Evolutionary conservation across 257 asterid species (phyloP).

Genomic region (Nicotiana paniculata): DNA sequence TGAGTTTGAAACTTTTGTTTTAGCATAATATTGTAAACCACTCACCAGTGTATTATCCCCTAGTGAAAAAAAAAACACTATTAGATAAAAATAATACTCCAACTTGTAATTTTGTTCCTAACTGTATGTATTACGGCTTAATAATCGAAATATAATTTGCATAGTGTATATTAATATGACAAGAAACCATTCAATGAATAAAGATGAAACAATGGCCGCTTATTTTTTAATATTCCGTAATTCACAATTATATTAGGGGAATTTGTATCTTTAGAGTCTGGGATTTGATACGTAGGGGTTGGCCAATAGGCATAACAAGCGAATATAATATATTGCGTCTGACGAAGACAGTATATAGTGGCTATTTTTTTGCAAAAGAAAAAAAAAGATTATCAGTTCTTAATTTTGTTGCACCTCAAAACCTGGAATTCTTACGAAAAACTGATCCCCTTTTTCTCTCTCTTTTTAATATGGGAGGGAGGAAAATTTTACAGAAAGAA

Average conservation of each 20-base stretch:
- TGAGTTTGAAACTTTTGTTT: no score
- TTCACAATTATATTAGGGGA: background rate
- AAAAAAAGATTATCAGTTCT: background rate
- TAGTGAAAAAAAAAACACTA: no score
- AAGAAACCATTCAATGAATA: background rate
- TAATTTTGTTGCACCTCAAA: background rate
- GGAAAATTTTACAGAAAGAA: background rate
- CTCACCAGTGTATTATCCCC: no score
- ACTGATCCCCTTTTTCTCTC: background rate
- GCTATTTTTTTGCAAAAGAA: background rate
- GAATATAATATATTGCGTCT: conserved; percentile 2
- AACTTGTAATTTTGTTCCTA: no score
- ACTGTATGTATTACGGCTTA: background rate
- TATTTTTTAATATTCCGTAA: conserved; percentile 7
- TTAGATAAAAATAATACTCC: no score
- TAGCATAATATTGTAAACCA: no score
- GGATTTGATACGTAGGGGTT: conserved; percentile 17
- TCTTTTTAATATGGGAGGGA: background rate
- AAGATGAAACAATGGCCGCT: conserved; percentile 9
- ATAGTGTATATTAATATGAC: background rate
- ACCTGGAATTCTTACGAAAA: background rate
- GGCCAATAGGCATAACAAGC: conserved; percentile 15
- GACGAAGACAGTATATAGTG: background rate
- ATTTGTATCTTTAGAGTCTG: background rate
- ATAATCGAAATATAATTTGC: background rate